Percentiles rank a stretch among this genome's conserved stretches.
Evolutionary conservation across 1,284 basidiomycete genomes (phyloP).

Genomic region (Ganoderma sp.): DNA sequence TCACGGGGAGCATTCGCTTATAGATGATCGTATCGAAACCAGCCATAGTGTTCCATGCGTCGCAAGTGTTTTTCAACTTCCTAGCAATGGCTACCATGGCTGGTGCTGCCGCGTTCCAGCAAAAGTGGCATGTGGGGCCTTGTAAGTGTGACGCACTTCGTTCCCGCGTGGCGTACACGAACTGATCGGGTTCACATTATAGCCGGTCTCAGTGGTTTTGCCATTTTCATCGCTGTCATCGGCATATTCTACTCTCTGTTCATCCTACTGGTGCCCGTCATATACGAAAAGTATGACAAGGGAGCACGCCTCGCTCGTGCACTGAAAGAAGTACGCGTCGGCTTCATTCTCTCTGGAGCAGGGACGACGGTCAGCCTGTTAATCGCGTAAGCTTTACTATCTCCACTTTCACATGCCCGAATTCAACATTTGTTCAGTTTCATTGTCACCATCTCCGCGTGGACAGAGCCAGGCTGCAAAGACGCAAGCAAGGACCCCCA

Average conservation of each 20-base stretch:
- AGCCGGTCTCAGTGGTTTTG: constrained; percentile 87
- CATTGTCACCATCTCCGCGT: constrained; percentile 74
- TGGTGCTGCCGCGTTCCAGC: constrained; percentile 85
- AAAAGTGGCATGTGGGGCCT: constrained; percentile 79
- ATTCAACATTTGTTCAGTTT: constrained; percentile 53
- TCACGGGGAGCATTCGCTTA: constrained; percentile 43
- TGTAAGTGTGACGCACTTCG: constrained; percentile 59
- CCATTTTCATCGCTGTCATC: constrained; percentile 77
- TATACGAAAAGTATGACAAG: constrained; percentile 87
- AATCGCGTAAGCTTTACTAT: constrained; percentile 62
- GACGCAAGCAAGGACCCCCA: constrained; percentile 66
- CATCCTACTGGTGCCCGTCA: constrained; percentile 77
- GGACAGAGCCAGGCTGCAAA: constrained; percentile 86
- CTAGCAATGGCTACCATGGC: constrained; percentile 88
- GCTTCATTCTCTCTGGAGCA: constrained; percentile 77
- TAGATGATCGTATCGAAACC: constrained; percentile 88
- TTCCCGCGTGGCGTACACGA: constrained; percentile 1
- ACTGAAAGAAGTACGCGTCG: constrained; percentile 79
- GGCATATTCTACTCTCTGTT: constrained; percentile 75
- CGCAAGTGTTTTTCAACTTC: constrained; percentile 88
- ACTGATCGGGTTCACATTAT: constrained; percentile 21
- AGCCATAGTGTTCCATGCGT: constrained; percentile 72
- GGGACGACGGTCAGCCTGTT: constrained; percentile 72
- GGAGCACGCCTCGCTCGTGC: constrained; percentile 77
- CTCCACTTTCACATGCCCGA: neutral